Base-by-base conservation (phyloP, 2,329 filamentous ascomycete genomes). In the Colletotrichum sp. region DNA sequence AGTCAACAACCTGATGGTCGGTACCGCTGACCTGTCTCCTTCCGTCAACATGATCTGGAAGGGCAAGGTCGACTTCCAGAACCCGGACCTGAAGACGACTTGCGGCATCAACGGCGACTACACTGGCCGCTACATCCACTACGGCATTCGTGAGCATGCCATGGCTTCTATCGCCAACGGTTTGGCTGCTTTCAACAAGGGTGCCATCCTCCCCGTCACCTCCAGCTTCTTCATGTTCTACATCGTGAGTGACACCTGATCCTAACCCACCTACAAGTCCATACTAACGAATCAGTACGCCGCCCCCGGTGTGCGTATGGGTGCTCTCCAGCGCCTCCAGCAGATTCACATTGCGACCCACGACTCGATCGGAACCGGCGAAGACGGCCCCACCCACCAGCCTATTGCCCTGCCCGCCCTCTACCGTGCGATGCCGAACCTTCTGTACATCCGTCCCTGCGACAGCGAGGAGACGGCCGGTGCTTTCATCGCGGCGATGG, bases 161-260 rank as follows among this genome's bases (percentile, higher is more conserved):
- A 93, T 93, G 92, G 87, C 87, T 4, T 83, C 88, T 34, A 89
- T 91, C 28, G 87, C 88, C 8, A 91, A 91, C 80, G 92, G 91
- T 5, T 82, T 93, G 6, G 91, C 92, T 0, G 92, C 92, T 2
- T 93, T 87, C 75, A 84, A 85, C 74, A 88, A 86, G 44, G 88
- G 87, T 28, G 91, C 90, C 0, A 88, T 92, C 77, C 82, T 93
- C 9, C 91, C 91, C 0, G 83, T 92, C 44, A 93, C 91, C 1
- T 89, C 89, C 0, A 88, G 87, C 6, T 93, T 92, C 83, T 92
- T 92, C 85, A 92, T 93, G 89, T 92, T 92, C 82, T 92, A 92
- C 78, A 83, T 67, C 89, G 7, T 86, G 85, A 73, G 12, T 68
- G 65, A 15, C 9, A 8, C 52, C 13, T 28, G 57, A 36, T 26